phyloP scores from a whole-genome alignment of 345 rosid genomes.

The Ceriops decandra region DNA sequence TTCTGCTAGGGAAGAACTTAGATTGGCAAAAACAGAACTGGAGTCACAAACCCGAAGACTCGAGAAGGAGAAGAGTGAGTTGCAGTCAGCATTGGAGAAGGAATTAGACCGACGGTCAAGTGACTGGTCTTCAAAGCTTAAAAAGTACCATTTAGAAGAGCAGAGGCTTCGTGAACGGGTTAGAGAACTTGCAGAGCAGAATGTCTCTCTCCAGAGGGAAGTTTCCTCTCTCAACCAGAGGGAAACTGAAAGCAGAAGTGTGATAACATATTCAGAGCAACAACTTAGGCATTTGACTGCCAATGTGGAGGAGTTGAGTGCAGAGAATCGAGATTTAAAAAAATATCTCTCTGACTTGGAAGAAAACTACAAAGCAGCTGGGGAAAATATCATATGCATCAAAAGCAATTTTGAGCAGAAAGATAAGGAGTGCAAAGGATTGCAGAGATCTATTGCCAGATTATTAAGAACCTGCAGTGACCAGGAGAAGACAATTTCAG shows the following conservation, averaged over 20 bases:
- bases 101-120: constrained; percentile 94
- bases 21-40: constrained; percentile 51
- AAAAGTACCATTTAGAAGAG: constrained; percentile 80
- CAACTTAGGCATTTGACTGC: constrained; percentile 55
- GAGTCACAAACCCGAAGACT: constrained; percentile 51
- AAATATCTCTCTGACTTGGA: constrained; percentile 47
- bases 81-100: constrained; percentile 81
- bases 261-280: constrained; percentile 50
- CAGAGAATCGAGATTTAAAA: constrained; percentile 52
- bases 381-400: constrained; percentile 48
- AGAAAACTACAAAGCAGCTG: constrained; percentile 50
- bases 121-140: constrained; percentile 84
- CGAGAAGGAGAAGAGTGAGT: constrained; percentile 73
- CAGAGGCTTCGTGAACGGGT: constrained; percentile 89
- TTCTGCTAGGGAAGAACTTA: constrained; percentile 58
- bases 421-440: constrained; percentile 83
- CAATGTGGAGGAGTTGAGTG: constrained; percentile 44
- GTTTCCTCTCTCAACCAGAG: constrained; percentile 60
- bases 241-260: constrained; percentile 60
- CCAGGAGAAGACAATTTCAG: constrained; percentile 82
- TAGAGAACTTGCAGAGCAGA: constrained; percentile 94
- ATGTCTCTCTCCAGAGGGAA: constrained; percentile 90
- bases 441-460: constrained; percentile 69
- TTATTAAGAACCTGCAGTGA: constrained; percentile 69
- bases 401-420: constrained; percentile 75